Evolutionary conservation across 2,329 filamentous ascomycete genomes (phyloP).

Genomic region (Ophiostoma pallidulum): DNA sequence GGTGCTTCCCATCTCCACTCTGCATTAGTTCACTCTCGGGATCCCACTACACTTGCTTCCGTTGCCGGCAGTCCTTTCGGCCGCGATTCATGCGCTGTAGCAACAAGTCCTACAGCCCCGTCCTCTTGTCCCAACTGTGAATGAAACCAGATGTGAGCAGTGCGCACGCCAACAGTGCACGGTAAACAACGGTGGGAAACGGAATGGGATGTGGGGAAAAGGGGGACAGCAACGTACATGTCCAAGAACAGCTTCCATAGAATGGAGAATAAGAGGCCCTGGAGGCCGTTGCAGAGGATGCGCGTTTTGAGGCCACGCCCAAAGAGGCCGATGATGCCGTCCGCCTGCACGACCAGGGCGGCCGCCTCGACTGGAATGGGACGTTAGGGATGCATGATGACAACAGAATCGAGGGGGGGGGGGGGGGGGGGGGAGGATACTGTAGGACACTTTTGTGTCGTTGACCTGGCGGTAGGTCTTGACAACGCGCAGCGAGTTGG

Average conservation of each 20-base stretch:
- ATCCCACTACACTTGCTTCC: too few relatives aligned
- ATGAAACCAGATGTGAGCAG: too few relatives aligned
- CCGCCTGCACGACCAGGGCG: conserved; percentile 29
- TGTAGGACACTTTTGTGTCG: conserved; percentile 36
- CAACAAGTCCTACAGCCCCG: too few relatives aligned
- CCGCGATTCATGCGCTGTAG: too few relatives aligned
- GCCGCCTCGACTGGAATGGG: conserved; percentile 31
- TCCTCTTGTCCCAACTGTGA: too few relatives aligned
- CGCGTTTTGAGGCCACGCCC: conserved; percentile 38
- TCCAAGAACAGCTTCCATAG: conserved; percentile 41
- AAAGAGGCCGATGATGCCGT: conserved; percentile 33
- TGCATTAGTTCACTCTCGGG: too few relatives aligned
- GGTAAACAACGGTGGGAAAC: not conserved
- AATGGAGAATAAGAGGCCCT: conserved; percentile 38
- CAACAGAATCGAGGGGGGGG: not conserved
- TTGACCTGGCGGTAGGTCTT: conserved; percentile 43
- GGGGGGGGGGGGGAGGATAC: conserved; percentile 21
- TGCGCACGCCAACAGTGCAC: too few relatives aligned
- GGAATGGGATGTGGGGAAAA: too few relatives aligned
- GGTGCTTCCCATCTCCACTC: too few relatives aligned
- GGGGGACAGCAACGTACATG: conserved; percentile 27
- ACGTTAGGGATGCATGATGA: not conserved
- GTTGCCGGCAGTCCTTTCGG: too few relatives aligned
- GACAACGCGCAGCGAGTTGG: conserved; percentile 37
- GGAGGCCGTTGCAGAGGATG: conserved; percentile 38